Evolutionary conservation across 2,329 filamentous ascomycete genomes (phyloP).

Genomic region (Penicillium sp.): DNA sequence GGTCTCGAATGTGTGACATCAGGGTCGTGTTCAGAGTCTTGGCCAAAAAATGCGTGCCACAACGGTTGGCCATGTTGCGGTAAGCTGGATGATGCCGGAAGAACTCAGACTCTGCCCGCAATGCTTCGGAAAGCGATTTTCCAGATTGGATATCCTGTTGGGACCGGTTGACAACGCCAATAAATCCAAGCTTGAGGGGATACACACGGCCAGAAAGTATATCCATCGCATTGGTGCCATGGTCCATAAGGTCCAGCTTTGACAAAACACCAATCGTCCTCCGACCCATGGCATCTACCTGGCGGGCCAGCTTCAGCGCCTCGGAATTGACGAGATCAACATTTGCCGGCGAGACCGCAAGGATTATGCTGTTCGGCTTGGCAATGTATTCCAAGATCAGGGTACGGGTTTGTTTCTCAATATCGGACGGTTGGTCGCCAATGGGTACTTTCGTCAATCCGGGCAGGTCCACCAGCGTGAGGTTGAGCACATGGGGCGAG

Average conservation of each 20-base stretch:
- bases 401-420: conserved; percentile 96
- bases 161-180: conserved; percentile 95
- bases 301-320: conserved; percentile 89
- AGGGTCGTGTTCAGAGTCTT: conserved; percentile 93
- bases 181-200: conserved; percentile 93
- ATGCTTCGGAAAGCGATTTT: conserved; percentile 89
- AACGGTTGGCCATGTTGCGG: conserved; percentile 88
- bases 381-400: conserved; percentile 98
- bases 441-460: conserved; percentile 98
- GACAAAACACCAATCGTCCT: conserved; percentile 96
- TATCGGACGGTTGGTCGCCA: conserved; percentile 94
- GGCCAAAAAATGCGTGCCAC: conserved; percentile 89
- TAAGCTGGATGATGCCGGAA: conserved; percentile 97
- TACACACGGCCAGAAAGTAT: conserved; percentile 97
- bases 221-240: conserved; percentile 95
- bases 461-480: conserved; percentile 93
- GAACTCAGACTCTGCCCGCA: conserved; percentile 88
- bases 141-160: conserved; percentile 97
- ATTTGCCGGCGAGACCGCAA: conserved; percentile 95
- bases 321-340: conserved; percentile 99
- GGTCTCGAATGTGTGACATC: conserved; percentile 94
- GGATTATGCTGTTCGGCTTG: conserved; percentile 96
- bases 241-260: conserved; percentile 97
- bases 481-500: conserved; percentile 91
- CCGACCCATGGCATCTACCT: conserved; percentile 92